Percentiles rank a stretch among this genome's conserved stretches.
Evolutionary conservation across 2,329 filamentous ascomycete genomes (phyloP).

Genomic region (Colletotrichum sp.): DNA sequence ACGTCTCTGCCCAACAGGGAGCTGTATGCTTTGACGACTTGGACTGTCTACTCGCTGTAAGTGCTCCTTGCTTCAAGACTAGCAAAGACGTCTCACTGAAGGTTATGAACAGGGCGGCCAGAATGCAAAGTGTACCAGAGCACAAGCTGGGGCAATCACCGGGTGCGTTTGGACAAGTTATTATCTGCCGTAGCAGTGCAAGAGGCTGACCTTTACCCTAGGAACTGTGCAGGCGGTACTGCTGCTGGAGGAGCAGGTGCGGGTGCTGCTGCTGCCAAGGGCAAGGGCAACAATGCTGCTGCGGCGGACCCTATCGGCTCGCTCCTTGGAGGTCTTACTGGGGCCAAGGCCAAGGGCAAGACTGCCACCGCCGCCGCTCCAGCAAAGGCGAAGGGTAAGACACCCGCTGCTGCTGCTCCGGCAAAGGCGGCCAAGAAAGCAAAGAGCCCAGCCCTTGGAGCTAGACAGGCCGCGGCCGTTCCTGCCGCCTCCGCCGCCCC

Average conservation of each 20-base stretch:
- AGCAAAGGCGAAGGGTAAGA: not conserved
- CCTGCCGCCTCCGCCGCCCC: not conserved
- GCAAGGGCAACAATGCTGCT: not conserved
- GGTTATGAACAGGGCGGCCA: not conserved
- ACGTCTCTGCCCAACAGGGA: constrained; percentile 9
- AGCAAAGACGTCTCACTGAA: not conserved
- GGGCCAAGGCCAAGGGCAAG: constrained; percentile 2
- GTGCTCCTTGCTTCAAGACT: not conserved
- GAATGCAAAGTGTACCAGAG: constrained; percentile 15
- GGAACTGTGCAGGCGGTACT: not conserved
- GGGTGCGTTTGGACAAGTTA: not conserved
- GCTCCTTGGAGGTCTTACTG: not conserved
- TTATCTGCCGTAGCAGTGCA: not conserved
- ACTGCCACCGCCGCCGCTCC: not conserved
- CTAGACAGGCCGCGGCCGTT: constrained; percentile 5
- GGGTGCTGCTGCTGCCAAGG: not conserved
- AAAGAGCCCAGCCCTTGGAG: not conserved
- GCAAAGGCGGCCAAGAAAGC: not conserved
- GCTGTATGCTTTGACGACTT: constrained; percentile 15
- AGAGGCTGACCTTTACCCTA: not conserved
- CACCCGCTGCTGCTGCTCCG: not conserved
- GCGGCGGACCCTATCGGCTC: constrained; percentile 1
- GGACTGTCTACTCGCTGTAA: constrained; percentile 9
- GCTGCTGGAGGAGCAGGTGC: not conserved
- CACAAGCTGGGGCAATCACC: constrained; percentile 2